Conservation (phyloP, 192 early-diverging fungal species). For the Tieghemiomyces parasiticus region DNA sequence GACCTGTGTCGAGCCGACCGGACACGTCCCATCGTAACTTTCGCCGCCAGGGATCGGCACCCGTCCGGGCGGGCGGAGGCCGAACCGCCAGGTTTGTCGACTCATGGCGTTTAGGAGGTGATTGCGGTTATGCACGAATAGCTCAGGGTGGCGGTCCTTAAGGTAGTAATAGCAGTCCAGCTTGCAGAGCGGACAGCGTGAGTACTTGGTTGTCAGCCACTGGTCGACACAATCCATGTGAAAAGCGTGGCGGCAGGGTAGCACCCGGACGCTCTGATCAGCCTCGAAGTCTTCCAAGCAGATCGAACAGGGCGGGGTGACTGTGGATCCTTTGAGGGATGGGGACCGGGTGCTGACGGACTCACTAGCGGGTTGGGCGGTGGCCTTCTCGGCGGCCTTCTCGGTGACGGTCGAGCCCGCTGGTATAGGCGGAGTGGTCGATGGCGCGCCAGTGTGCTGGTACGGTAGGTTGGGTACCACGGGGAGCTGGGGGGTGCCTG, state of each 20-base stretch:
- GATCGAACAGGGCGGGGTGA: conserved; percentile 14
- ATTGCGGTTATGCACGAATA: neutral
- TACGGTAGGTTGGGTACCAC: neutral
- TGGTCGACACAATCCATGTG: conserved; percentile 37
- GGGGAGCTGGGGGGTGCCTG: neutral
- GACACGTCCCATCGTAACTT: no score
- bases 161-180: conserved; percentile 15
- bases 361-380: neutral
- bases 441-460: neutral
- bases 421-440: no score
- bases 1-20: no score
- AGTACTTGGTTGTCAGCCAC: conserved; percentile 30
- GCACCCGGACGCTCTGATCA: conserved; percentile 15
- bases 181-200: conserved; percentile 33
- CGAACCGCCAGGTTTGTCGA: neutral
- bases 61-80: neutral
- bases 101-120: neutral
- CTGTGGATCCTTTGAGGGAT: neutral
- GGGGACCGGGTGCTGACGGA: neutral
- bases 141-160: neutral
- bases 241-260: conserved; percentile 30
- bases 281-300: conserved; percentile 18
- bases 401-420: no score
- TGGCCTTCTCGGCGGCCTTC: neutral
- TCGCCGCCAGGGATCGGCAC: no score